These are phyloP conservation scores for Cajanus cajan DNA, from an alignment of 306 rosid species.

Conservation along the genomic window DNA sequence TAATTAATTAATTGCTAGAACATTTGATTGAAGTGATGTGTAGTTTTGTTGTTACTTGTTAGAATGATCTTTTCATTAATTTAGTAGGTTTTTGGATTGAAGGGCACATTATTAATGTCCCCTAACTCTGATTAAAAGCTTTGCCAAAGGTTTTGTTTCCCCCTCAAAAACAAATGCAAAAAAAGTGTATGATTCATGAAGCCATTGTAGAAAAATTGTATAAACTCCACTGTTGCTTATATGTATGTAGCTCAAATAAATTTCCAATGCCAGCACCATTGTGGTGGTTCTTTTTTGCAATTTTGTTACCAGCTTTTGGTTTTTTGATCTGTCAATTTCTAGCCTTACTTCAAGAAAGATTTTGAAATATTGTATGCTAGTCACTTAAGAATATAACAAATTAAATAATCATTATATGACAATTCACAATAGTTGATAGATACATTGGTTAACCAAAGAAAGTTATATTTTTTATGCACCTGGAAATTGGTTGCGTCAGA, in stretches of 20 bases:
- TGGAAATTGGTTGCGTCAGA: no score
- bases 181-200: conserved; percentile 33
- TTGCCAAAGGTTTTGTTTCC: conserved; percentile 32
- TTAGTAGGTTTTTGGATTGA: conserved; percentile 44
- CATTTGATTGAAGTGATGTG: conserved; percentile 40
- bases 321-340: not conserved
- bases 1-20: not conserved
- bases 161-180: not conserved
- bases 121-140: conserved; percentile 35
- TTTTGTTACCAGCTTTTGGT: not conserved
- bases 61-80: conserved; percentile 38
- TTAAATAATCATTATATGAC: no score
- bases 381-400: no score
- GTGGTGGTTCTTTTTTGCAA: conserved; percentile 16
- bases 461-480: no score
- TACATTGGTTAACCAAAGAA: no score
- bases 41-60: conserved; percentile 50
- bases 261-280: not conserved
- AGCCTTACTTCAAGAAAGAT: not conserved
- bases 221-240: conserved; percentile 7
- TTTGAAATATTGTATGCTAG: conserved; percentile 1
- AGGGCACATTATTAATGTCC: conserved; percentile 64
- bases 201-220: conserved; percentile 34
- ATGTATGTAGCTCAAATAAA: conserved; percentile 35
- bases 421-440: no score